Conservation (phyloP, 1,139 yeast genomes). For the Magnusiomyces ingens region DNA sequence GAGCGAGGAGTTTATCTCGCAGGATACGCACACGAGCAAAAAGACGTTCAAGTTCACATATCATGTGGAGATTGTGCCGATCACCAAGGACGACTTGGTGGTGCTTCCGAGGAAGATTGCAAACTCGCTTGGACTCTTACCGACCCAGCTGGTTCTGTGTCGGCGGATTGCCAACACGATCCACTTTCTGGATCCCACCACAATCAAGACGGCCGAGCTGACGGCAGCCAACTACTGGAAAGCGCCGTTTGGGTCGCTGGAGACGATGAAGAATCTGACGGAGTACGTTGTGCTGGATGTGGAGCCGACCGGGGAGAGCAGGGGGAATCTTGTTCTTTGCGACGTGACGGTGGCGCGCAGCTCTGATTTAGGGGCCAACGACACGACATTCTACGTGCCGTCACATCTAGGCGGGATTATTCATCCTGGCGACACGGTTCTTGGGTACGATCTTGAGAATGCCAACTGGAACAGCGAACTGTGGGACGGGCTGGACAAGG, state of each 20-base stretch:
- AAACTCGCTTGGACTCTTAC: slow-evolving; percentile 63
- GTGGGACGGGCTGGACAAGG: slow-evolving; percentile 66
- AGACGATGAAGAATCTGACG: slow-evolving; percentile 59
- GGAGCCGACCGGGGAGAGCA: slow-evolving; percentile 79
- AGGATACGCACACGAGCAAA: slow-evolving; percentile 85
- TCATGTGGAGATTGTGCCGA: slow-evolving; percentile 91
- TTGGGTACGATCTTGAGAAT: slow-evolving; percentile 82
- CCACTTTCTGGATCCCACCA: slow-evolving; percentile 76
- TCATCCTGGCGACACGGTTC: slow-evolving; percentile 93
- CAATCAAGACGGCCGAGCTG: slow-evolving; percentile 72
- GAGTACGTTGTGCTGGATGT: slow-evolving; percentile 91
- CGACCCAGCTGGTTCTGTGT: slow-evolving; percentile 56
- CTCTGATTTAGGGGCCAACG: slow-evolving; percentile 81
- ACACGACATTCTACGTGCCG: slow-evolving; percentile 72
- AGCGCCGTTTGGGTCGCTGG: slow-evolving; percentile 65
- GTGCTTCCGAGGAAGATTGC: slow-evolving; percentile 86
- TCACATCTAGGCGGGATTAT: slow-evolving; percentile 90
- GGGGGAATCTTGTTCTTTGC: slow-evolving; percentile 76
- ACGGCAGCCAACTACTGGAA: slow-evolving; percentile 74
- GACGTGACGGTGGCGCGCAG: slow-evolving; percentile 88
- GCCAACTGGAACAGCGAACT: slow-evolving; percentile 83
- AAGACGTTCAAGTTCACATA: slow-evolving; percentile 84
- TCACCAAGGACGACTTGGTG: slow-evolving; percentile 93
- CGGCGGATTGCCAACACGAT: slow-evolving; percentile 73
- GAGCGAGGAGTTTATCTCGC: slow-evolving; percentile 76